These are phyloP conservation scores for Theobroma cacao DNA, from an alignment of 345 rosid genomes.

Conservation along the genomic window DNA sequence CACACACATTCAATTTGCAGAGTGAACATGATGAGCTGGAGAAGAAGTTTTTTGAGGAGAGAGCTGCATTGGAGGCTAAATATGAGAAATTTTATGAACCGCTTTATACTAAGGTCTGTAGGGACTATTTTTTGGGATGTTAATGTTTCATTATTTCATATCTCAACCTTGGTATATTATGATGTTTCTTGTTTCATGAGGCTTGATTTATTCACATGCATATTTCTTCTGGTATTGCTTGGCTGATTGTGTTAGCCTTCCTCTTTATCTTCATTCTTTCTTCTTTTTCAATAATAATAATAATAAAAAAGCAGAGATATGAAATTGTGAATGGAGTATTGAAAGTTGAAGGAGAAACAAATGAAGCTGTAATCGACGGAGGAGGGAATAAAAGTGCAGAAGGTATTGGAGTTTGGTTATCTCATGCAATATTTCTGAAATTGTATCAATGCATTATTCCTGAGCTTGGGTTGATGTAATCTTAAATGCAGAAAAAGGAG, in stretches of 20 bases:
- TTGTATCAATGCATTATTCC: conserved; percentile 8
- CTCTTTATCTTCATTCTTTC: background rate
- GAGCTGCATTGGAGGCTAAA: conserved; percentile 82
- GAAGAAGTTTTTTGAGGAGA: conserved; percentile 85
- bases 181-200: background rate
- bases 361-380: conserved; percentile 42
- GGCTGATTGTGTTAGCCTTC: background rate
- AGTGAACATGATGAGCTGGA: conserved; percentile 77
- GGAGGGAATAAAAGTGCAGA: conserved; percentile 55
- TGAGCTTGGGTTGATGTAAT: background rate
- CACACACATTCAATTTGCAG: conserved; percentile 32
- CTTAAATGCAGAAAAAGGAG: conserved; percentile 76
- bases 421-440: background rate
- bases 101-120: conserved; percentile 60
- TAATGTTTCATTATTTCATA: background rate
- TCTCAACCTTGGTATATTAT: background rate
- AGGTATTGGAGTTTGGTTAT: conserved; percentile 35
- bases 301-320: conserved; percentile 51
- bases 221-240: background rate
- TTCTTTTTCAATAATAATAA: background rate
- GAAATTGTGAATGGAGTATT: conserved; percentile 77
- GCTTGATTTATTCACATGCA: background rate
- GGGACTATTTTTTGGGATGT: background rate
- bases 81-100: conserved; percentile 87
- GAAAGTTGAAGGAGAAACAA: conserved; percentile 61